Base-by-base conservation (phyloP, 164 flowering plant genomes). In the Warburgia ugandensis region DNA sequence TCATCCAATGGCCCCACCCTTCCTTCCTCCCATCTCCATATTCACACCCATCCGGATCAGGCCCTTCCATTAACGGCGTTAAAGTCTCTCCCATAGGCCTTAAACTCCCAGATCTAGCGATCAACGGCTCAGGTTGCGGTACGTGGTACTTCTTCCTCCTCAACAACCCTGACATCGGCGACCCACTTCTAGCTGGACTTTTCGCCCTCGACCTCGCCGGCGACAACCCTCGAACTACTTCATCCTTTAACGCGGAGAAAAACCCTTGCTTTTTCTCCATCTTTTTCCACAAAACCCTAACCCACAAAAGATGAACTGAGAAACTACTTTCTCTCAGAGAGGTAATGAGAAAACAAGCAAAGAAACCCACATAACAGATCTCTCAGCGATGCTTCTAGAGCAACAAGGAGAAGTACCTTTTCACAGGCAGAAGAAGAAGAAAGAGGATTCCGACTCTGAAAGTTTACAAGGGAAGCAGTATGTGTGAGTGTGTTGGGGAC, bases 261-360 rank as follows among this genome's bases (percentile, higher is more conserved):
- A 86, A 86, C 9, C 92, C 83, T 33, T 83, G 92, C 48, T 83
- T 81, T 41, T 68, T 83, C 80, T 89, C 97, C 97, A 89, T 88
- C n/a, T n/a, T 27, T 26, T 31, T 31, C 17, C 17, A 11, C 30
- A 29, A 26, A 45, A 3, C 41, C 41, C 41, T 37, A 37, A 37
- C 14, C 41, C 41, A 5, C 41, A 1, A 37, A 4, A 16, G 2
- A 20, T 3, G 41, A 37, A 37, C 41, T 3, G 41, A 37, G 41
- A 20, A 37, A 17, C n/a, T n/a, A n/a, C n/a, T n/a, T n/a, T n/a
- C n/a, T n/a, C n/a, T n/a, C n/a, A n/a, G n/a, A n/a, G n/a, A n/a
- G n/a, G n/a, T n/a, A n/a, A n/a, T n/a, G n/a, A n/a, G n/a, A n/a
- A n/a, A n/a, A n/a, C n/a, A n/a, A n/a, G n/a, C n/a, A n/a, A n/a